Base-by-base conservation (phyloP, 1,284 basidiomycete species). In the Ustilago trichophora region DNA sequence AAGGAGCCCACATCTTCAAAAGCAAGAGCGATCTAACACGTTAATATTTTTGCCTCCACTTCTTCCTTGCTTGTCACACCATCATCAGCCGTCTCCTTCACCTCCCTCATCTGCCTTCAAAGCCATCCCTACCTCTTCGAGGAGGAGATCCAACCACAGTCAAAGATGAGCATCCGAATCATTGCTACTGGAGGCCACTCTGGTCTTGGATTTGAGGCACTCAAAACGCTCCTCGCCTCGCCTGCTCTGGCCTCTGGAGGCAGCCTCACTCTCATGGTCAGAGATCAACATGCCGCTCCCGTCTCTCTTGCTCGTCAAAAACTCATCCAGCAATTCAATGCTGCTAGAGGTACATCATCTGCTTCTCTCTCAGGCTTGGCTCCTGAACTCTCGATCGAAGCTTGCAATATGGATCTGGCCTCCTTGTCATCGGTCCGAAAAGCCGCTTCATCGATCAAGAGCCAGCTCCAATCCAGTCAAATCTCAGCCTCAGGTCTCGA, bases 151-250 rank as follows among this genome's bases (percentile, higher is more conserved):
- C n/a, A 25, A 7, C 25, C 10, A 19, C 25, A 7, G 19, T 25
- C 21, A 26, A 36, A 10, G 22, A 64, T 64, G 60, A 34, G 53
- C 31, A 25, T 57, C 4, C 52, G 65, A 12, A 57, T 70, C 29
- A 32, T 64, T n/a, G 66, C 66, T 2, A 64, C 66, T 13, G 66
- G 66, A 15, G 60, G 66, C 4, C 66, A 70, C 41, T 70, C 66
- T 2, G 66, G 66, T 4, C 49, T 70, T 3, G 66, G 66, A 2
- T 60, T 59, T 21, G 66, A 64, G 22, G 66, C 66, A 2, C 50
- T 70, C 60, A 64, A 70, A 35, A 44, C 56, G 19, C 56, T 70
- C 15, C 43, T 70, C 6, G 52, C 51, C 8, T 52, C 60, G 9
- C 44, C 56, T 4, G 12, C 27, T 6, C 18, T 58, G 0, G 37